Percentiles rank a stretch among this genome's conserved stretches.
phyloP scores from a whole-genome alignment of 2,329 filamentous ascomycete genomes.

The Xylariaceae sp. region DNA sequence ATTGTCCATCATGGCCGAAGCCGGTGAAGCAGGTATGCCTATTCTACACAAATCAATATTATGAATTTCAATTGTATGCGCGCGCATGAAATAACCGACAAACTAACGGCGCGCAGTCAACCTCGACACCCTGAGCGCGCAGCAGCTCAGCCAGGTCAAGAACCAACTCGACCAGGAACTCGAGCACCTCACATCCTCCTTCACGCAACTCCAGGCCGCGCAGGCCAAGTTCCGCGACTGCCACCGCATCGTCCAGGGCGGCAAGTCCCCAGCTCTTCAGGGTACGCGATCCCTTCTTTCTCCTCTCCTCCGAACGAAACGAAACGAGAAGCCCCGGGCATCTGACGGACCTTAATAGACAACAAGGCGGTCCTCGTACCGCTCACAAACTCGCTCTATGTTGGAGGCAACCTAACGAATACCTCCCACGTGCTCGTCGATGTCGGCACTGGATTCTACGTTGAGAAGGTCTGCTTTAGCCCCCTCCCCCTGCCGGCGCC shows the following conservation, averaged over 20 bases:
- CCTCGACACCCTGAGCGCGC: conserved; percentile 70
- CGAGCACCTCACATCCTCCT: conserved; percentile 86
- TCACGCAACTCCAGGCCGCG: conserved; percentile 81
- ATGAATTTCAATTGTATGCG: background rate
- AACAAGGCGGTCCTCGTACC: conserved; percentile 74
- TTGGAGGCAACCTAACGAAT: conserved; percentile 72
- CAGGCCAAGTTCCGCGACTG: conserved; percentile 92
- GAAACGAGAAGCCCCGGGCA: background rate
- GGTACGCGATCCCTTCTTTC: conserved; percentile 16
- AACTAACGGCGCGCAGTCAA: conserved; percentile 40
- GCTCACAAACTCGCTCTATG: conserved; percentile 89
- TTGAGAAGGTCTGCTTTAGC: conserved; percentile 66
- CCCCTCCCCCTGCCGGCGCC: background rate
- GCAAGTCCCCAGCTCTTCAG: conserved; percentile 38
- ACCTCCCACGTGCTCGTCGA: conserved; percentile 59
- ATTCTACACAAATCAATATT: background rate
- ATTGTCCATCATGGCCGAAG: conserved; percentile 16
- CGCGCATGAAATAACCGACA: background rate
- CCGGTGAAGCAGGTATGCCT: conserved; percentile 17
- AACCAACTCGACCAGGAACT: conserved; percentile 95
- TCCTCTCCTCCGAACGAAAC: background rate
- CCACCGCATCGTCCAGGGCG: conserved; percentile 65
- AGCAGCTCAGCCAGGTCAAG: conserved; percentile 87
- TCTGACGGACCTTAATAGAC: conserved; percentile 23
- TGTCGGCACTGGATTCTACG: conserved; percentile 31